Evolutionary conservation across 257 asterid genomes (phyloP).

Genomic region (Nicotiana tabacum): DNA sequence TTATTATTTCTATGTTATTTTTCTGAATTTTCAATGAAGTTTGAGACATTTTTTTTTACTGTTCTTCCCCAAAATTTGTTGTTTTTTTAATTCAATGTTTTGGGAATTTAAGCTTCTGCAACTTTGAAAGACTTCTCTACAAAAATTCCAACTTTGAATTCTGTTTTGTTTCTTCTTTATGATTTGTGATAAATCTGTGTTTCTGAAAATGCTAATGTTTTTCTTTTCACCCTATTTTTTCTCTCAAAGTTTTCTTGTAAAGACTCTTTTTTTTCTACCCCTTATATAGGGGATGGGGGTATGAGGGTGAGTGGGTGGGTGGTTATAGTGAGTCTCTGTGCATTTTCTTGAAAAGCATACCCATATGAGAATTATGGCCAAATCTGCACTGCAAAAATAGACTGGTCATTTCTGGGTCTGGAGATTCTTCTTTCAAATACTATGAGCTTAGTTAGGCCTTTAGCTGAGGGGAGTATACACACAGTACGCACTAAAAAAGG

Average conservation of each 20-base stretch:
- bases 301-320: not conserved
- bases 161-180: slow-evolving; percentile 35
- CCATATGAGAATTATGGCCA: slow-evolving; percentile 17
- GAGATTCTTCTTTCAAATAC: slow-evolving; percentile 28
- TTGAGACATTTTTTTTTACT: not conserved
- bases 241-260: not conserved
- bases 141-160: slow-evolving; percentile 42
- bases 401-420: slow-evolving; percentile 17
- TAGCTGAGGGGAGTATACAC: slow-evolving; percentile 9
- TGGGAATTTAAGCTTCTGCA: slow-evolving; percentile 8
- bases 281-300: not conserved
- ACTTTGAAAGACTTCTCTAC: not conserved
- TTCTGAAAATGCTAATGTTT: slow-evolving; percentile 19
- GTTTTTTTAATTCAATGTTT: not conserved
- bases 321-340: not conserved
- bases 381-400: slow-evolving; percentile 19
- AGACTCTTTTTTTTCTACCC: not conserved
- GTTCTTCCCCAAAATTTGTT: slow-evolving; percentile 10
- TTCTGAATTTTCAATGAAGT: not conserved
- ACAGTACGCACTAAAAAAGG: slow-evolving; percentile 16
- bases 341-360: slow-evolving; percentile 4
- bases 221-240: not conserved
- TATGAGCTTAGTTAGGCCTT: slow-evolving; percentile 21
- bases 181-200: slow-evolving; percentile 13
- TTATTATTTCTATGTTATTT: not conserved